Evolutionary conservation across 306 rosid genomes (phyloP), one percentile per base, ranked within the genome.

Genomic region (Vigna reflexopilosa): DNA sequence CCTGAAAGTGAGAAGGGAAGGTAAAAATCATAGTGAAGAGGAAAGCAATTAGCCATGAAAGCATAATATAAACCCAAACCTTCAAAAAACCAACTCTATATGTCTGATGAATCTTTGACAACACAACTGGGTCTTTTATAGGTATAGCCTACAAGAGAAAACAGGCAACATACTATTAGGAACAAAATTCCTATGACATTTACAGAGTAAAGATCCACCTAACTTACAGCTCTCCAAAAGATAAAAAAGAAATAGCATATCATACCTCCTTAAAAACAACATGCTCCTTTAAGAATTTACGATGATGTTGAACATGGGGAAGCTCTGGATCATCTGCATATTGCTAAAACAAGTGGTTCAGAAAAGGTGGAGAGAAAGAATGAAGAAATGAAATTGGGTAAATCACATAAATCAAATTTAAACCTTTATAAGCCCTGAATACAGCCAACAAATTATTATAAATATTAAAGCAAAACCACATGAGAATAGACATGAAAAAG

Each of bases 71-170:
- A 28, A 67, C 75, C 42, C 86, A 56, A 78, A 92, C 98, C 98
- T 94, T 94, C 80, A 94, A 77, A 87, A 88, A 94, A 56, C 97
- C 96, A 92, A 94, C 83, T 88, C 96, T 89, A 81, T 94, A 94
- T 15, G 98, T 92, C 88, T 94, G 98, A 76, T 94, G 98, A 85
- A 94, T 94, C 94, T 89, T 94, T 40, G 97, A 93, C 80, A 94
- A 80, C 50, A 91, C 97, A 77, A 75, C 32, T 8, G 85, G 86
- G 82, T 92, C 92, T 83, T 92, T 94, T 77, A 92, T 94, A 26
- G 97, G 98, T 81, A 94, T 88, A 55, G 98, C 98, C 98, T 94
- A 73, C 78, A 81, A 75, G 48, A 81, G 64, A 76, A 77, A 68
- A 30, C 7, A 78, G 40, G 63, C 48, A 55, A 76, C 36, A 42